Evolutionary conservation across 169 alveolate genomes (phyloP).

Genomic region (Plasmodium sp.): DNA sequence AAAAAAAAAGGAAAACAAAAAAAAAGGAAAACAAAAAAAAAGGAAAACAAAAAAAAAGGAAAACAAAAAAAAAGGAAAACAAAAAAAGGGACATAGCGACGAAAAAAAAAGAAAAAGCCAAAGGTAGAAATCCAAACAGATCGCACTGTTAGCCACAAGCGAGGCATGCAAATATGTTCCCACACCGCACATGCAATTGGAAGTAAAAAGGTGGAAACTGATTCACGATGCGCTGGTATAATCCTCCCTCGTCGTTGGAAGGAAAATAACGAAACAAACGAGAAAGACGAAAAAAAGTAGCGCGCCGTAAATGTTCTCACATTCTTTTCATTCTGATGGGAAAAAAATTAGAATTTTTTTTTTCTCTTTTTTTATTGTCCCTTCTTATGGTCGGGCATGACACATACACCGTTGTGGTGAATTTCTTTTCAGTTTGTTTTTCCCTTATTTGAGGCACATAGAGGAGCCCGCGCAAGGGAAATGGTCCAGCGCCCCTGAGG

Average conservation of each 20-base stretch:
- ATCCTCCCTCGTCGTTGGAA: background rate
- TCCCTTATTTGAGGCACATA: background rate
- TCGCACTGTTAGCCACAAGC: background rate
- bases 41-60: too few relatives aligned
- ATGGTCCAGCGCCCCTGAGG: background rate
- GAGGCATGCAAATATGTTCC: background rate
- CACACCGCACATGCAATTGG: background rate
- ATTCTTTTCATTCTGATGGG: background rate
- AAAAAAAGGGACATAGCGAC: background rate
- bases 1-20: too few relatives aligned
- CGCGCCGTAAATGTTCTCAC: background rate
- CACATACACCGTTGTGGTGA: background rate
- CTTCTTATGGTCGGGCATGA: background rate
- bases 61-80: too few relatives aligned
- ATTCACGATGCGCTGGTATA: background rate
- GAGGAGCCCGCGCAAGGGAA: background rate
- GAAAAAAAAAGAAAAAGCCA: background rate
- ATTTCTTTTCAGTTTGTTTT: too few relatives aligned
- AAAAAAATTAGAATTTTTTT: background rate
- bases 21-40: too few relatives aligned
- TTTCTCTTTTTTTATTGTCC: background rate
- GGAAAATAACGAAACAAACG: background rate
- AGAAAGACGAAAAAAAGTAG: background rate
- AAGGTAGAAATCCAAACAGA: background rate
- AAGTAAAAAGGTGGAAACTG: background rate